Evolutionary conservation across 139 green algal species (phyloP).

Genomic region (Eudorina sp.): DNA sequence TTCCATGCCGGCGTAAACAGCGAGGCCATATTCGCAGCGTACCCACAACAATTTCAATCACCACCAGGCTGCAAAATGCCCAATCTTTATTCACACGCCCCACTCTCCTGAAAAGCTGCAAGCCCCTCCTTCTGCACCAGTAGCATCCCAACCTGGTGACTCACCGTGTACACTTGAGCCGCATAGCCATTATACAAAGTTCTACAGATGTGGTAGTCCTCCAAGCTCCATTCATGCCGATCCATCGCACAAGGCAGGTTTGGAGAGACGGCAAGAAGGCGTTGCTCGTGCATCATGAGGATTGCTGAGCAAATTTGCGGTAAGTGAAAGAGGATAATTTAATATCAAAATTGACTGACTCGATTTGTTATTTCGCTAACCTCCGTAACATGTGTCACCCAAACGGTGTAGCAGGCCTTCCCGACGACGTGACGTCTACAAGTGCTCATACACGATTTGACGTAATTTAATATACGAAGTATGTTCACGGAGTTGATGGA

Average conservation of each 20-base stretch:
- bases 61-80: too few species aligned
- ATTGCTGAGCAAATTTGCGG: background rate
- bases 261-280: slow-evolving; percentile 10
- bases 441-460: too few species aligned
- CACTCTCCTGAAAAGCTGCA: too few species aligned
- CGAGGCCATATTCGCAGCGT: background rate
- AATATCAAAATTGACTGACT: background rate
- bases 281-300: background rate
- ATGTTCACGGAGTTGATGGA: too few species aligned
- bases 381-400: slow-evolving; percentile 11
- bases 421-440: too few species aligned
- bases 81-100: too few species aligned
- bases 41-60: slow-evolving; percentile 1
- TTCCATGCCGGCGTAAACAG: background rate
- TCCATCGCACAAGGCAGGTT: slow-evolving; percentile 45
- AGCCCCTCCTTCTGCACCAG: background rate
- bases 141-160: background rate
- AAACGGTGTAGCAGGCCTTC: background rate
- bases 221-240: slow-evolving; percentile 31
- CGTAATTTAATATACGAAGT: too few species aligned
- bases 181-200: slow-evolving; percentile 49
- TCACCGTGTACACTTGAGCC: slow-evolving; percentile 49
- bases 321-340: too few species aligned
- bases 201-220: slow-evolving; percentile 16
- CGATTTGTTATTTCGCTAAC: too few species aligned